Evolutionary conservation across 1,139 yeast genomes (phyloP).

Genomic region (Yamadazyma sp.): DNA sequence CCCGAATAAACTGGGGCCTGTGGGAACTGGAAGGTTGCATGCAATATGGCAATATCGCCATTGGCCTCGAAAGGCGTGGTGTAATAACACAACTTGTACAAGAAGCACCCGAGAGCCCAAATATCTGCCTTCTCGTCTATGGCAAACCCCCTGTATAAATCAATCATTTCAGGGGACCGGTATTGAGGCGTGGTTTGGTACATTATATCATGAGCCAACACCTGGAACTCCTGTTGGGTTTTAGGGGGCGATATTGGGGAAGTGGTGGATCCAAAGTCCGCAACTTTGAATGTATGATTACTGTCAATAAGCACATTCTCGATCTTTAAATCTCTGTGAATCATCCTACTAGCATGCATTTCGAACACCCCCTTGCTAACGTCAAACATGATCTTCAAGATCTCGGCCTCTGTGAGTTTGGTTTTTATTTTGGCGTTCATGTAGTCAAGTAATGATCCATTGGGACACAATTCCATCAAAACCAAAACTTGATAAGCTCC

Average conservation of each 20-base stretch:
- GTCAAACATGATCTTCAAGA: constrained; percentile 65
- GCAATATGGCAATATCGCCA: constrained; percentile 72
- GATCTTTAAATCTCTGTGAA: constrained; percentile 87
- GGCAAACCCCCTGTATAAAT: constrained; percentile 77
- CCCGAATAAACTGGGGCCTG: constrained; percentile 55
- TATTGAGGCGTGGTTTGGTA: constrained; percentile 97
- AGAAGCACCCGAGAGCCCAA: constrained; percentile 93
- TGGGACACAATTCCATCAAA: constrained; percentile 77
- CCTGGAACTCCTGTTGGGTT: constrained; percentile 62
- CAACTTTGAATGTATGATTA: constrained; percentile 71
- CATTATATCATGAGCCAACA: constrained; percentile 78
- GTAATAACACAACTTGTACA: constrained; percentile 88
- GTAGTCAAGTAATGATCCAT: constrained; percentile 67
- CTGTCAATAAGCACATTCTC: constrained; percentile 87
- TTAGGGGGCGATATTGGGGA: constrained; percentile 66
- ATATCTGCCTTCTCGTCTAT: constrained; percentile 93
- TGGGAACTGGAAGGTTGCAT: constrained; percentile 65
- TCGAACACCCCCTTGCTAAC: constrained; percentile 66
- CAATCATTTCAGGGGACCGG: constrained; percentile 96
- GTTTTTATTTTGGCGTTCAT: constrained; percentile 71
- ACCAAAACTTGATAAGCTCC: constrained; percentile 71
- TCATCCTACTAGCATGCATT: constrained; percentile 64
- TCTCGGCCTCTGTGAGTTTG: constrained; percentile 61
- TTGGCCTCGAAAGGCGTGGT: constrained; percentile 88
- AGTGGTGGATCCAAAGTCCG: constrained; percentile 90